Evolutionary conservation across 1,284 basidiomycete genomes (phyloP), one percentile per base, ranked within the genome.

Genomic region (Marasmius tenuissimus): DNA sequence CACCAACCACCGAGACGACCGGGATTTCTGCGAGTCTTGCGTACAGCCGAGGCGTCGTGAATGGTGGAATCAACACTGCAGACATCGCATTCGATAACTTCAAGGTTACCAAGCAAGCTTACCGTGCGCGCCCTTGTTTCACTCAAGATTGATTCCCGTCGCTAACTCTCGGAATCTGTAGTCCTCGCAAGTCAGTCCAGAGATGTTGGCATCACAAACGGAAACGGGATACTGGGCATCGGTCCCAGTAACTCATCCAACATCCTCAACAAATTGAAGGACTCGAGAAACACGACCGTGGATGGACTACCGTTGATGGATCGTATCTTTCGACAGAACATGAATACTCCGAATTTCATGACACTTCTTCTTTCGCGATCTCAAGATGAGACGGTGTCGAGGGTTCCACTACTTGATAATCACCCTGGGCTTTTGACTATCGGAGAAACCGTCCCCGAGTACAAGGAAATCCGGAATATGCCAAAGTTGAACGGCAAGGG

Each of bases 381-480:
- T 9, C 16, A 34, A 5, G 52, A 54, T 47, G 45, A 47, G 8
- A 11, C 16, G 34, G 14, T 37, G 4, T 37, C 52, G 27, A 54
- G 52, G 8, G 52, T 54, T 12, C 27, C 33, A 18, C 34, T 54
- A 18, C 52, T 57, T 8, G 58, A 63, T 16, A 53, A 63, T 3
- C 61, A 63, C 27, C 47, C 42, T 8, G 61, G 61, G 1, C 45
- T 59, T 20, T 45, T 63, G 20, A 63, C 61, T 6, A 63, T 63
- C 18, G 61, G 61, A 12, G 58, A 59, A 27, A 39, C 59, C 10
- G 40, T 63, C 22, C n/a, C 47, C 12, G 53, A 52, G 40, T 60
- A 63, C 39, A 18, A 47, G 16, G 38, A 54, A 14, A 38, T 60
- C 2, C 45, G 22, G 12, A 51, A 56, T 10, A 35, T 39, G 34